Conservation (phyloP, 805 yeast genomes). For the Saccharomyces cerevisiae region DNA sequence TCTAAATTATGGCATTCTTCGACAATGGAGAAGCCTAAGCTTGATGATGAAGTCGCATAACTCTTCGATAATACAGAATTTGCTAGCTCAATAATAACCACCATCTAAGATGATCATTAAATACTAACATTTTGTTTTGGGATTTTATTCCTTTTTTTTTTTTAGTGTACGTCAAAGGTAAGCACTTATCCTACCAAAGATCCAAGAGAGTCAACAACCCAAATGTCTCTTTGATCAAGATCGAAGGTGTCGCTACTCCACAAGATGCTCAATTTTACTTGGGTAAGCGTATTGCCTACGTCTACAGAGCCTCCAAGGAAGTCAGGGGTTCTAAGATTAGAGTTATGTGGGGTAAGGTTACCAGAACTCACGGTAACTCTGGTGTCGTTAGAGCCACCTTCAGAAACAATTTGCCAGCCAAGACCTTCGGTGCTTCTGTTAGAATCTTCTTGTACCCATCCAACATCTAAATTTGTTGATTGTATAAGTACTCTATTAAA, state of each 20-base stretch:
- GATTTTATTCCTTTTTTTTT: neutral
- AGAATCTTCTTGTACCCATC: slow-evolving; percentile 99
- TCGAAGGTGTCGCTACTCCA: slow-evolving; percentile 87
- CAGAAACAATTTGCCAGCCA: slow-evolving; percentile 97
- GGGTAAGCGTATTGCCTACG: slow-evolving; percentile 98
- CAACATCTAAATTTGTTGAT: slow-evolving; percentile 62
- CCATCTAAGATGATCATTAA: neutral
- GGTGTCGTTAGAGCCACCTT: slow-evolving; percentile 98
- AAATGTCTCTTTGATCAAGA: slow-evolving; percentile 89
- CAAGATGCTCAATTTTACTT: slow-evolving; percentile 97
- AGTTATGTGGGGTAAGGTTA: slow-evolving; percentile 98
- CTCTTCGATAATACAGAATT: neutral
- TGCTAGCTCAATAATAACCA: neutral
- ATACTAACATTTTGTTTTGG: slow-evolving; percentile 2
- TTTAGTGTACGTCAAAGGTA: slow-evolving; percentile 97
- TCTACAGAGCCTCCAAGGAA: slow-evolving; percentile 96
- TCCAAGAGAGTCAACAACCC: slow-evolving; percentile 97
- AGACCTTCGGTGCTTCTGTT: slow-evolving; percentile 98
- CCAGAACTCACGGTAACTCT: slow-evolving; percentile 97
- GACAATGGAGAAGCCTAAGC: too few species aligned
- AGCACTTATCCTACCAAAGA: slow-evolving; percentile 99
- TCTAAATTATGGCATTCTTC: too few species aligned
- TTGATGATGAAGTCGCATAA: neutral
- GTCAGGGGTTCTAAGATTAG: slow-evolving; percentile 97
- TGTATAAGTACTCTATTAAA: slow-evolving; percentile 15